Evolutionary conservation across 257 asterid species (phyloP), one percentile per base, ranked within the genome.

Genomic region (Solanum sitiens): DNA sequence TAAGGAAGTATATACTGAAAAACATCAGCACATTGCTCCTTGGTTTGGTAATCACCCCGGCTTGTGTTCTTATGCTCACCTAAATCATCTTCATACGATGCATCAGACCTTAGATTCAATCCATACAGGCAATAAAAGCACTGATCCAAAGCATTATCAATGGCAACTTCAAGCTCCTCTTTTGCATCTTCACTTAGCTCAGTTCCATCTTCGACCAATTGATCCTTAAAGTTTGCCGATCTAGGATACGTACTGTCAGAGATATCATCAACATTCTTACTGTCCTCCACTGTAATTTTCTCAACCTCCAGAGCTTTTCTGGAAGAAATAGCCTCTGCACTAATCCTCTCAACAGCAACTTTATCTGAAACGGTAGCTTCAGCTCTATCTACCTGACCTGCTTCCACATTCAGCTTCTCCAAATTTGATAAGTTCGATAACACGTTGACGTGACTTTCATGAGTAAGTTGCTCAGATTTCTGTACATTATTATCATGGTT

Each of bases 21-120:
- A 89, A 97, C 99, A 88, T 95, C 99, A 88, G 98, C 98, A 90
- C 99, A 97, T 88, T 97, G 99, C 90, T 97, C 99, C 93, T 97
- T 97, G 25, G 98, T 97, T 93, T 97, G 99, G 90, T 97, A 97
- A 90, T 97, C 98, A 89, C 98, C 98, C 63, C 94, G 97, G 93
- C 99, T 94, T 65, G 98, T 97, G 89, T 95, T 94, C 91, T 93
- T 95, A 92, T 97, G 99, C 86, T 90, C 90, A 89, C 94, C 95
- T 89, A 97, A 87, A 90, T 97, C 99, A 88, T 95, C 99, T 87
- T 97, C 96, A 83, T 92, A 93, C 90, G 98, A 95, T 88, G 99
- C 93, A 89, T 97, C 99, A 84, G 95, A 93, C 92, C 99, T 92
- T 89, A 95, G 91, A 89, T 95, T 97, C 90, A 97, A 89, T 85